phyloP scores from a whole-genome alignment of 2,329 filamentous ascomycete genomes.

The Penicillium frequentans region DNA sequence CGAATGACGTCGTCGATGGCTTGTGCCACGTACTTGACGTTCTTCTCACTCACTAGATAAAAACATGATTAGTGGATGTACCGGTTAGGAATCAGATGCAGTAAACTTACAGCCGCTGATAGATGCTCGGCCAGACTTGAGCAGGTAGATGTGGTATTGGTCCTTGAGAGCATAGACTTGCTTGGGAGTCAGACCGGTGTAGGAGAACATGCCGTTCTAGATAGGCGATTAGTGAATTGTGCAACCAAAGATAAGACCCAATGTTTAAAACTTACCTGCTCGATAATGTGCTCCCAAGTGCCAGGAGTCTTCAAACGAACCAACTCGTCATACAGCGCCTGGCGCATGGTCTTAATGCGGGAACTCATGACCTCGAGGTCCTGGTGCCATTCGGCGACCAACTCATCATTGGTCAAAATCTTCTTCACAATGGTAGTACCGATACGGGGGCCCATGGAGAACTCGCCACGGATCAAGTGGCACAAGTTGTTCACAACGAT shows the following conservation, averaged over 20 bases:
- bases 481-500: slow-evolving; percentile 40
- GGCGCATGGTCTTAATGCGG: slow-evolving; percentile 88
- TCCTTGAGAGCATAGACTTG: slow-evolving; percentile 46
- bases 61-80: background rate
- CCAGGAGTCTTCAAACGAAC: slow-evolving; percentile 83
- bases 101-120: slow-evolving; percentile 39
- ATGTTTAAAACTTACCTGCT: slow-evolving; percentile 65
- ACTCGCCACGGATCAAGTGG: slow-evolving; percentile 41
- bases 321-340: slow-evolving; percentile 73
- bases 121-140: slow-evolving; percentile 41
- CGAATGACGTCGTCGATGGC: slow-evolving; percentile 40
- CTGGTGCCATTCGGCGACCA: slow-evolving; percentile 87
- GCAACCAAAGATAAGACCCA: background rate
- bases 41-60: slow-evolving; percentile 38
- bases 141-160: slow-evolving; percentile 46
- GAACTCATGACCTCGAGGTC: slow-evolving; percentile 90
- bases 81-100: background rate
- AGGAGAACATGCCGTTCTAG: slow-evolving; percentile 84
- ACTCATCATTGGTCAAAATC: slow-evolving; percentile 72
- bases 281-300: slow-evolving; percentile 96
- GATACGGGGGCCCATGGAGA: slow-evolving; percentile 68
- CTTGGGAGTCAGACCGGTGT: slow-evolving; percentile 52
- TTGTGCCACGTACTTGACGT: slow-evolving; percentile 41
- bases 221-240: background rate
- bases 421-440: slow-evolving; percentile 81